Percentiles rank a stretch among this genome's conserved stretches.
Evolutionary conservation across 2,329 filamentous ascomycete genomes (phyloP).

Genomic region (Aspergillus vadensis): DNA sequence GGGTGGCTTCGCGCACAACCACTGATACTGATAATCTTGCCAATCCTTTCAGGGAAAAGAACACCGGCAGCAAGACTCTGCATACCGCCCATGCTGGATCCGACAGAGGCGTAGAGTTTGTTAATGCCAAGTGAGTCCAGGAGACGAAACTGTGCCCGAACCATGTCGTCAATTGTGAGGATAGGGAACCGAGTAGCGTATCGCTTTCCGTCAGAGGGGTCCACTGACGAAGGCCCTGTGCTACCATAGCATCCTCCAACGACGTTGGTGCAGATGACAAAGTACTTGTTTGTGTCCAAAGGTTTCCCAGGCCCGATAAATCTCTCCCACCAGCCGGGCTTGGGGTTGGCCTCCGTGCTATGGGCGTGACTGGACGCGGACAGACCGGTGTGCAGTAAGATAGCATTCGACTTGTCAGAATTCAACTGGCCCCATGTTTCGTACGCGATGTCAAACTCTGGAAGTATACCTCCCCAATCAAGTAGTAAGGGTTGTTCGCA

Average conservation of each 20-base stretch:
- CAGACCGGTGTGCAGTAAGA: conserved; percentile 88
- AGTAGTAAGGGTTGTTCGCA: conserved; percentile 74
- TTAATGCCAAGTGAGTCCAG: conserved; percentile 76
- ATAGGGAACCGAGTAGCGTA: conserved; percentile 97
- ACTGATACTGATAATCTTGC: conserved; percentile 82
- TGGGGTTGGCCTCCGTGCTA: conserved; percentile 81
- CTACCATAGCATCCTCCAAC: conserved; percentile 95
- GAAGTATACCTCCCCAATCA: conserved; percentile 93
- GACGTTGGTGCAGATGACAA: conserved; percentile 94
- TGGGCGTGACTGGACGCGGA: conserved; percentile 97
- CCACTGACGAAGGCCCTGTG: conserved; percentile 83
- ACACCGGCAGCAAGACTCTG: conserved; percentile 86
- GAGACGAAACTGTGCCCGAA: conserved; percentile 87
- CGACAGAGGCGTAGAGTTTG: conserved; percentile 86
- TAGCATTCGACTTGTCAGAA: conserved; percentile 76
- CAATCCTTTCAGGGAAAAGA: conserved; percentile 78
- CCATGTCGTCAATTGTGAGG: conserved; percentile 96
- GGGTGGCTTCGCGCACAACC: conserved; percentile 93
- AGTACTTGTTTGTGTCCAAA: conserved; percentile 88
- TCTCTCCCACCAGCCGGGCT: conserved; percentile 97
- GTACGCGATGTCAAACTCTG: conserved; percentile 86
- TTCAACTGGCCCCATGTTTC: conserved; percentile 75
- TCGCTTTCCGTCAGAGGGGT: conserved; percentile 81
- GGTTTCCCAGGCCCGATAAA: conserved; percentile 89
- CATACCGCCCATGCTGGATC: conserved; percentile 98